Evolutionary conservation across 2,329 filamentous ascomycete genomes (phyloP), one percentile per base, ranked within the genome.

Genomic region (Pestalotiopsis sp.): DNA sequence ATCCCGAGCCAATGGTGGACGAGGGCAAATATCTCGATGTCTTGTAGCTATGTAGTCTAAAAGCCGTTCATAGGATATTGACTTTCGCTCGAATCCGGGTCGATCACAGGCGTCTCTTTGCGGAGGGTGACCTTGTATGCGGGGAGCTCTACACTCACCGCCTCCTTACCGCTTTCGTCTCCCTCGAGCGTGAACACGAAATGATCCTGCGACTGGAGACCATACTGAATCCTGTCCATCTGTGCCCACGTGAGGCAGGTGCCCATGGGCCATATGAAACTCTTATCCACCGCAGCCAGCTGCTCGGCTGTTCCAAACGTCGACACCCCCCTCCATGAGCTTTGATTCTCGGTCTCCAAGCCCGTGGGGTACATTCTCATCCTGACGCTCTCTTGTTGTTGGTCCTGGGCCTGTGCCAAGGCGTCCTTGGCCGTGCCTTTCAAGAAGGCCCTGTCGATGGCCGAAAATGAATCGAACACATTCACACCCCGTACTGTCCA

Each of bases 401-500:
- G 5, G 9, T n/a, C 17, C 2, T 36, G 27, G 12, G 17, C 20
- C n/a, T 52, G 14, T 3, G 45, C 14, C 11, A 17, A 17, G 11
- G n/a, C 17, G 4, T 52, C 45, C 2, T 17, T 12, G 13, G 27
- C 25, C 9, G 25, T 59, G 23, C 57, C 31, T 14, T 63, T 27
- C 14, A 39, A 13, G 17, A 66, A 66, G 5, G 49, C 63, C 14
- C 41, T 66, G 4, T 36, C 41, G 14, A 66, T 49, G 9, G 36
- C 38, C 11, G 63, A n/a, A 9, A 31, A 66, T 3, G 63, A 57
- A 13, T 66, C 27, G 7, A 83, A 71, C 0, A 84, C 77, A 63
- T 85, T 78, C 36, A 82, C 80, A 2, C 80, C 82, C 11, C 80
- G 80, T 49, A 83, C 77, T 14, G 76, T 72, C 78, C 82, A 85